A percentile compares a stretch with the other conserved stretches of the same genome.
These are phyloP conservation scores for Colletotrichum lini DNA, from an alignment of 2,329 filamentous ascomycete species.

Conservation along the genomic window DNA sequence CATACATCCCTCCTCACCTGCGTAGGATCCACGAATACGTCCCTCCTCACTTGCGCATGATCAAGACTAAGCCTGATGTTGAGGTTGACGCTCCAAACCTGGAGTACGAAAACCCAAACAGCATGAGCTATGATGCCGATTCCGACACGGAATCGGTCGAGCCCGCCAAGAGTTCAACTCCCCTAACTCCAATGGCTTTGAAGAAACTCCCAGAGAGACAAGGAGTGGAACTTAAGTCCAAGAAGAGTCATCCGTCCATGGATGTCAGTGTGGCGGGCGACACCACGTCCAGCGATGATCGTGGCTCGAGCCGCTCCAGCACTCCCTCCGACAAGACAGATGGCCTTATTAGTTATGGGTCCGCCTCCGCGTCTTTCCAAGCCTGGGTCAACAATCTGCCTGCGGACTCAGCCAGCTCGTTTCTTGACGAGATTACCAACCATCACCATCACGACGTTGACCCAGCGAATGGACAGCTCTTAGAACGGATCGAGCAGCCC, in stretches of 20 bases:
- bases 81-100: neutral
- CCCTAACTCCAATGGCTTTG: slow-evolving; percentile 12
- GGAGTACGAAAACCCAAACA: neutral
- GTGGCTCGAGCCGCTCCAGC: neutral
- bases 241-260: slow-evolving; percentile 36
- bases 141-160: neutral
- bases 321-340: neutral
- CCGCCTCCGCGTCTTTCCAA: neutral
- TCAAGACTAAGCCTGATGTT: neutral
- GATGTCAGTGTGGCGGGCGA: slow-evolving; percentile 25
- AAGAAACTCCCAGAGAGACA: neutral
- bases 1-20: slow-evolving; percentile 15
- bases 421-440: slow-evolving; percentile 36
- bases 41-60: slow-evolving; percentile 11
- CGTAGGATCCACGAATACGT: slow-evolving; percentile 3
- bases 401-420: neutral
- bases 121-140: neutral
- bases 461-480: slow-evolving; percentile 52
- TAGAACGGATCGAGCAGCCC: slow-evolving; percentile 52
- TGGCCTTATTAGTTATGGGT: fast-evolving
- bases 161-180: neutral
- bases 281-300: neutral
- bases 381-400: slow-evolving; percentile 17
- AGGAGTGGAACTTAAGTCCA: slow-evolving; percentile 5
- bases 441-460: slow-evolving; percentile 54